These are phyloP conservation scores for Boletus subcaerulescens DNA, from an alignment of 768 basidiomycete species.

Conservation along the genomic window DNA sequence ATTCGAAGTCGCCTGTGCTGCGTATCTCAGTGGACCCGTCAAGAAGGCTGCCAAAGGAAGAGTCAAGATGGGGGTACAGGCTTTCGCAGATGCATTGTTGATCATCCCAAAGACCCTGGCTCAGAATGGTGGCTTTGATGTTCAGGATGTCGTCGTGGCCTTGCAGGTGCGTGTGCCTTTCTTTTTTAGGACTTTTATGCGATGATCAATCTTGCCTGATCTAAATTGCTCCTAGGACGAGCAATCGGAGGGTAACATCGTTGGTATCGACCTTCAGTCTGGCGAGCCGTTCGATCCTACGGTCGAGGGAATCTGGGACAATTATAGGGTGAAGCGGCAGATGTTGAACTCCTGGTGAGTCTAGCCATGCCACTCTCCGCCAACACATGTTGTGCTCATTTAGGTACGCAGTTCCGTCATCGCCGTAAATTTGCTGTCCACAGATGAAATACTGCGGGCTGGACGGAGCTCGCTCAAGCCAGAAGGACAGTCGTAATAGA, in stretches of 20 bases:
- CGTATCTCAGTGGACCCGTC: constrained; percentile 71
- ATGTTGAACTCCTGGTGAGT: constrained; percentile 95
- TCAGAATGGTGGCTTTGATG: constrained; percentile 94
- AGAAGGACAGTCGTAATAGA: constrained; percentile 57
- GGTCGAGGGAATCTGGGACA: constrained; percentile 97
- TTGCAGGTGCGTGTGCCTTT: constrained; percentile 62
- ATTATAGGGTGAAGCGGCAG: constrained; percentile 97
- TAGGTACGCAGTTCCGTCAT: constrained; percentile 71
- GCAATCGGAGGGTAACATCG: constrained; percentile 87
- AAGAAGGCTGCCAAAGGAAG: constrained; percentile 91
- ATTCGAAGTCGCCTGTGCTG: constrained; percentile 91
- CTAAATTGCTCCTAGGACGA: constrained; percentile 62
- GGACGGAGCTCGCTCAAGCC: constrained; percentile 86
- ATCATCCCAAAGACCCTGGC: constrained; percentile 97
- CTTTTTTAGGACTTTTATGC: neutral
- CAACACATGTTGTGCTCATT: constrained; percentile 24
- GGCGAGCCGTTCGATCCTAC: constrained; percentile 97
- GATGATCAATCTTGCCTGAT: constrained; percentile 12
- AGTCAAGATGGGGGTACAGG: constrained; percentile 95
- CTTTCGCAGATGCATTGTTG: constrained; percentile 91
- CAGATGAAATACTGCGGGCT: constrained; percentile 92
- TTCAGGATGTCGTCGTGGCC: constrained; percentile 90
- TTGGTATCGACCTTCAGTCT: constrained; percentile 88
- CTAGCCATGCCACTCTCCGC: constrained; percentile 4
- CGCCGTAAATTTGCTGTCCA: constrained; percentile 90